A percentile compares a stretch with the other conserved stretches of the same genome.
Evolutionary conservation across 345 rosid species (phyloP).

Genomic region (Carallia pectinifolia): DNA sequence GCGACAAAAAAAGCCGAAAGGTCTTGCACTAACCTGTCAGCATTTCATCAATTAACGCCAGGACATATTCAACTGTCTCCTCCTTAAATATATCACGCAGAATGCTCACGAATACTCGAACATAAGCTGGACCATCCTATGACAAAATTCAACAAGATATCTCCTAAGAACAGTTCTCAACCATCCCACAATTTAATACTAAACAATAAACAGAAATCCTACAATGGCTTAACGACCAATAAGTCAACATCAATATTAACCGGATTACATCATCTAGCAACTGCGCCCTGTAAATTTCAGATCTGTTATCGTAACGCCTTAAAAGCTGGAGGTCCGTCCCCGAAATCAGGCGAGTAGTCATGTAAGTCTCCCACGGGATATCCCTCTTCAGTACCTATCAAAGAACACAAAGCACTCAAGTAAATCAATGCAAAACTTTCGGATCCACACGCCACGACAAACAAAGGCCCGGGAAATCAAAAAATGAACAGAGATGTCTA

Average conservation of each 20-base stretch:
- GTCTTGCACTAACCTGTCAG: constrained; percentile 52
- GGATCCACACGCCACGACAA: not conserved
- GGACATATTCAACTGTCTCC: constrained; percentile 96
- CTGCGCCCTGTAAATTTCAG: constrained; percentile 77
- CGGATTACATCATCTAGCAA: constrained; percentile 75
- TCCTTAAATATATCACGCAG: constrained; percentile 85
- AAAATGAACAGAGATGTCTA: too few relatives aligned
- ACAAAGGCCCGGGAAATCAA: not conserved
- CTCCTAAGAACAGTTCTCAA: not conserved
- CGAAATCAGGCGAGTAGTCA: constrained; percentile 84
- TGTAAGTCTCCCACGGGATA: constrained; percentile 99
- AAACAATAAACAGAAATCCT: too few relatives aligned
- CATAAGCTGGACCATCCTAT: constrained; percentile 96
- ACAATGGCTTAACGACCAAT: not conserved
- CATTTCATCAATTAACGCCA: constrained; percentile 91
- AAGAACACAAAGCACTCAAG: constrained; percentile 6
- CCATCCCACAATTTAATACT: not conserved
- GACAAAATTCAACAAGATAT: constrained; percentile 15
- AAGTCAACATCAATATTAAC: not conserved
- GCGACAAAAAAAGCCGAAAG: constrained; percentile 1
- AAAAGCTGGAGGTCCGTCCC: constrained; percentile 81
- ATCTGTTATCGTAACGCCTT: constrained; percentile 80
- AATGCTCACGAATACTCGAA: constrained; percentile 79
- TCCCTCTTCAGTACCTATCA: constrained; percentile 83
- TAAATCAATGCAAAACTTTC: not conserved